A percentile compares a stretch with the other conserved stretches of the same genome.
Evolutionary conservation across 495 filamentous ascomycete genomes (phyloP).

Genomic region (Aspergillus kassunensis): DNA sequence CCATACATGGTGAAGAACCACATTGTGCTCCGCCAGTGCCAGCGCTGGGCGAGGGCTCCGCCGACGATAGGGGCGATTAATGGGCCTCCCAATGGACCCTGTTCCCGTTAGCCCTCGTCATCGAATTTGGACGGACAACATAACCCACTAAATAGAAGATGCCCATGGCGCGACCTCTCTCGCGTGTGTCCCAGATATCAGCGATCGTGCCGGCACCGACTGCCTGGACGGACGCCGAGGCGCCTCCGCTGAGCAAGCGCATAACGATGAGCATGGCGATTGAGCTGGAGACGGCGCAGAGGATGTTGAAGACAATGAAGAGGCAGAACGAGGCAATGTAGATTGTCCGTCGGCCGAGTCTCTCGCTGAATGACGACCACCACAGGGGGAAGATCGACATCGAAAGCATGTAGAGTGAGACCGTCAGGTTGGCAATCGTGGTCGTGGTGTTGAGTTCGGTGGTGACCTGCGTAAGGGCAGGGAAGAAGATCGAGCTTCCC

Average conservation of each 20-base stretch:
- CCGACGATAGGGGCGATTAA: conserved; percentile 84
- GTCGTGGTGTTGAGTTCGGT: conserved; percentile 58
- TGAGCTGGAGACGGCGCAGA: conserved; percentile 67
- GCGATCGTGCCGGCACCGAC: conserved; percentile 92
- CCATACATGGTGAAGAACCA: conserved; percentile 86
- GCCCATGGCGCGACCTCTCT: conserved; percentile 86
- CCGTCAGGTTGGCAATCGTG: conserved; percentile 76
- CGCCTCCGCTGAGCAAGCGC: conserved; percentile 76
- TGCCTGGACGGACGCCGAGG: conserved; percentile 82
- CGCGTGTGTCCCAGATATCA: conserved; percentile 80
- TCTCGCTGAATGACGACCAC: conserved; percentile 92
- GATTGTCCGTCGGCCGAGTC: conserved; percentile 75
- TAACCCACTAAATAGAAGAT: conserved; percentile 93
- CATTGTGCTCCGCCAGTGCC: conserved; percentile 80
- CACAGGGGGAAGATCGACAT: conserved; percentile 92
- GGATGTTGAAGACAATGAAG: conserved; percentile 72
- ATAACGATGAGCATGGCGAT: conserved; percentile 86
- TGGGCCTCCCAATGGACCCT: conserved; percentile 82
- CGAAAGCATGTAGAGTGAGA: conserved; percentile 83
- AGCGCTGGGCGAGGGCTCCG: conserved; percentile 64
- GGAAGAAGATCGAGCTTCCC: conserved; percentile 81
- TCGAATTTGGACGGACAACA: too few species aligned
- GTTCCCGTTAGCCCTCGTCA: too few species aligned
- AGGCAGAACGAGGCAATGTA: conserved; percentile 79
- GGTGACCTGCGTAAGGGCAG: conserved; percentile 68